A percentile compares a stretch with the other conserved stretches of the same genome.
phyloP scores from a whole-genome alignment of 2,329 filamentous ascomycete genomes.

The Pseudogymnoascus sp. region DNA sequence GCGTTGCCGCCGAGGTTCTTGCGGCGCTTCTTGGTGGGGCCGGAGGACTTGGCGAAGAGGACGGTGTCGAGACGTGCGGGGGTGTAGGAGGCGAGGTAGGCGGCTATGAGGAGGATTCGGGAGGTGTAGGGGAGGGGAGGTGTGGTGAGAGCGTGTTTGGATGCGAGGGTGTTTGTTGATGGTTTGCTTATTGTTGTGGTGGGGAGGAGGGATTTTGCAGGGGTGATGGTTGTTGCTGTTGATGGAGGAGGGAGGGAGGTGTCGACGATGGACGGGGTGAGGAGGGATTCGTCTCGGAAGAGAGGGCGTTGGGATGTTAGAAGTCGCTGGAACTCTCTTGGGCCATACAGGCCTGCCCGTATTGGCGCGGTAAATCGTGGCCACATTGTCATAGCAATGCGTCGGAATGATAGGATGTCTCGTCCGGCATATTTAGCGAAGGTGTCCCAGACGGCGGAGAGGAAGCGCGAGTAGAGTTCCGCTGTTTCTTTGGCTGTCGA shows the following conservation, averaged over 20 bases:
- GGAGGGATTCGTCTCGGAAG: conserved; percentile 64
- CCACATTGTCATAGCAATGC: conserved; percentile 71
- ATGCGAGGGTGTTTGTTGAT: conserved; percentile 39
- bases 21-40: conserved; percentile 29
- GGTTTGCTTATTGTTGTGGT: background rate
- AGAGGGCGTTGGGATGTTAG: conserved; percentile 62
- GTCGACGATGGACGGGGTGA: conserved; percentile 55
- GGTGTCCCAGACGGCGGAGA: conserved; percentile 78
- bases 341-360: conserved; percentile 60
- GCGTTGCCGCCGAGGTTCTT: conserved; percentile 39
- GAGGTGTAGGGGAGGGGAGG: conserved; percentile 58
- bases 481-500: conserved; percentile 42
- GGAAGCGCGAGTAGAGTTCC: conserved; percentile 74
- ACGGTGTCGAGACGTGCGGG: conserved; percentile 62
- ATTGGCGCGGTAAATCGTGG: conserved; percentile 75
- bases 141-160: conserved; percentile 29
- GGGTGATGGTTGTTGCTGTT: conserved; percentile 15
- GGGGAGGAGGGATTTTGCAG: background rate
- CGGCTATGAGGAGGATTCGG: conserved; percentile 64
- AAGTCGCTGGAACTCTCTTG: conserved; percentile 77
- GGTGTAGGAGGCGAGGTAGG: conserved; percentile 78
- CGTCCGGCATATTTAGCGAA: conserved; percentile 72
- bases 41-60: conserved; percentile 54
- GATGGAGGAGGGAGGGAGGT: conserved; percentile 14
- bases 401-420: conserved; percentile 65